Base-by-base conservation (phyloP, 305 asterid species). In the Withania somnifera region DNA sequence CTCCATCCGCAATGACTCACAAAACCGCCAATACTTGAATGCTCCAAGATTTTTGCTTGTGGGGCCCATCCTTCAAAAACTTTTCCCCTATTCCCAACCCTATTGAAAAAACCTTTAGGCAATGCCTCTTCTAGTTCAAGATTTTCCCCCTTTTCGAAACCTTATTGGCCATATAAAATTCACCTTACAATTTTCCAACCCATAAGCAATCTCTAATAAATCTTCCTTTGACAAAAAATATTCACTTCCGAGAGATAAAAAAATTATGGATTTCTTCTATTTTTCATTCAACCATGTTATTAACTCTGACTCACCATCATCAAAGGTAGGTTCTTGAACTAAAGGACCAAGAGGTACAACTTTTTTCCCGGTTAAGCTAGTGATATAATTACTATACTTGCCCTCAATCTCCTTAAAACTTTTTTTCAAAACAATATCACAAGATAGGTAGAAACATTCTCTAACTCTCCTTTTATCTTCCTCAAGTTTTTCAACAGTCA, bases 371-470 rank as follows among this genome's bases (percentile, higher is more conserved):
- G 57, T 32, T 76, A 77, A 66, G 15, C 20, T 7, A n/a, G 87
- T 76, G 47, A 77, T 32, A 52, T 76, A 78, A 56, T 82, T 69
- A 78, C 68, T 42, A 56, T 85, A 85, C 56, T 85, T 82, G 6
- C 83, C 81, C 8, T 85, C 87, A 47, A 85, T 77, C 30, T 82
- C 85, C 24, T 69, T 71, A 36, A 85, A 82, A 32, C 81, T 69
- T 47, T 85, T 85, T 64, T 82, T 77, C 47, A 85, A 26, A 28
- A 82, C 82, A 11, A 82, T 58, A 10, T 66, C 67, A 51, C 71
- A 58, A 6, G 87, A 81, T 7, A 56, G 5, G 7, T 76, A 78
- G 15, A 80, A 36, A 54, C 84, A 84, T 19, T 51, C 82, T 9
- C 57, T 34, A 7, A 63, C 54, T 26, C 78, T 30, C 4, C 60